Conservation (phyloP, 805 yeast species). For the Candida xiaguanensis region DNA sequence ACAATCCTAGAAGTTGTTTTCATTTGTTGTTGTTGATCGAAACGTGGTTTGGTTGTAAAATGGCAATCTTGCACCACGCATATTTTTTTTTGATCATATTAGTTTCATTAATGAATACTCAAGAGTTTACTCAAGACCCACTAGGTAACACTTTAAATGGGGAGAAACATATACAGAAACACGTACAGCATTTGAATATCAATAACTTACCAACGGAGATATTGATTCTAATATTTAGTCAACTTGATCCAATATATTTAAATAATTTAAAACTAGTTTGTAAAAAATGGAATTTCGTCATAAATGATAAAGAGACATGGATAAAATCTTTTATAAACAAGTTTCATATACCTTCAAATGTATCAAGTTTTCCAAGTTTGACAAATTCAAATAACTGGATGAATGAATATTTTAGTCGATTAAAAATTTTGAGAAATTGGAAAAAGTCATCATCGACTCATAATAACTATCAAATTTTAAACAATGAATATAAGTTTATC, state of each 20-base stretch:
- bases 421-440: slow-evolving; percentile 35
- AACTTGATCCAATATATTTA: slow-evolving; percentile 44
- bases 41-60: neutral
- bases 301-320: slow-evolving; percentile 48
- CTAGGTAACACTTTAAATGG: neutral
- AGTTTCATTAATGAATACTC: no score
- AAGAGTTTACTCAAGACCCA: no score
- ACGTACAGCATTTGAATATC: slow-evolving; percentile 10
- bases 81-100: neutral
- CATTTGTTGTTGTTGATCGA: neutral
- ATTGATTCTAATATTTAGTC: slow-evolving; percentile 41
- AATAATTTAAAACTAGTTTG: slow-evolving; percentile 43
- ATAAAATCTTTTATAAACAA: slow-evolving; percentile 37
- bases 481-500: slow-evolving; percentile 22
- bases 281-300: slow-evolving; percentile 42
- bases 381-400: slow-evolving; percentile 45
- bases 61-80: slow-evolving; percentile 1
- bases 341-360: slow-evolving; percentile 28
- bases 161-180: neutral
- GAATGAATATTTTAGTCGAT: slow-evolving; percentile 42
- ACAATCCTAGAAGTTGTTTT: no score
- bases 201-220: slow-evolving; percentile 47
- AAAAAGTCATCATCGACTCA: slow-evolving; percentile 28
- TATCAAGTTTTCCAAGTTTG: slow-evolving; percentile 38
- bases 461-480: slow-evolving; percentile 25